Base-by-base conservation (phyloP, 352 stramenopile genomes). In the Globisporangium polare region DNA sequence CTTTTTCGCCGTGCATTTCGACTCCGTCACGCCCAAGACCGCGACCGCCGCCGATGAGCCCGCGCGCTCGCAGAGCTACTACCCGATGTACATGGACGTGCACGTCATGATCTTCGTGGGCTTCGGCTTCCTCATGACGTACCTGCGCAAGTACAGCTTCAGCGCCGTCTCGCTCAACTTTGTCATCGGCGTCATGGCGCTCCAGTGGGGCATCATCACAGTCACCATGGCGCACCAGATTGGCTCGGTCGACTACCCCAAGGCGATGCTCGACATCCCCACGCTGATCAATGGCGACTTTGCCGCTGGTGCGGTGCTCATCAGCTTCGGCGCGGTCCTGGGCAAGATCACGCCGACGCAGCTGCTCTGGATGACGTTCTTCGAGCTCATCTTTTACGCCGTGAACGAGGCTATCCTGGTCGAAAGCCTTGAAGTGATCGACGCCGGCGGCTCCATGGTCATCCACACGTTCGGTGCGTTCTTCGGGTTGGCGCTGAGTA, bases 101-200 rank as follows among this genome's bases (percentile, higher is more conserved):
- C 76, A 90, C 62, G 77, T 89, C 31, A 96, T 96, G 87, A 88
- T 96, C 62, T 90, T 90, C 59, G 69, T 96, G 35, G 87, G 87
- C 62, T 96, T 96, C 60, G 87, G 83, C 60, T 95, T 92, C 56
- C 71, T 96, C 46, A 96, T 96, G 88, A 91, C 84, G 6, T 96
- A 93, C 66, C 68, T 96, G 6, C 79, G 80, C 50, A 84, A 88
- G 57, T 96, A 96, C 72, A 91, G 78, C 50, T 67, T 87, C 55
- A 89, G 78, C 54, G 78, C 81, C 2, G 78, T 91, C 37, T 88
- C 71, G 54, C 79, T 94, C 62, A 95, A 86, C 67, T 89, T 94
- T 56, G 67, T 95, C 46, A 55, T 95, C 17, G 75, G 75, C n/a
- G 74, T 75, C 12, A 51, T 96, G 41, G 75, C 68, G 8, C 68